These are phyloP conservation scores for Ramalina intermedia DNA, from an alignment of 495 filamentous ascomycete species.

Conservation along the genomic window DNA sequence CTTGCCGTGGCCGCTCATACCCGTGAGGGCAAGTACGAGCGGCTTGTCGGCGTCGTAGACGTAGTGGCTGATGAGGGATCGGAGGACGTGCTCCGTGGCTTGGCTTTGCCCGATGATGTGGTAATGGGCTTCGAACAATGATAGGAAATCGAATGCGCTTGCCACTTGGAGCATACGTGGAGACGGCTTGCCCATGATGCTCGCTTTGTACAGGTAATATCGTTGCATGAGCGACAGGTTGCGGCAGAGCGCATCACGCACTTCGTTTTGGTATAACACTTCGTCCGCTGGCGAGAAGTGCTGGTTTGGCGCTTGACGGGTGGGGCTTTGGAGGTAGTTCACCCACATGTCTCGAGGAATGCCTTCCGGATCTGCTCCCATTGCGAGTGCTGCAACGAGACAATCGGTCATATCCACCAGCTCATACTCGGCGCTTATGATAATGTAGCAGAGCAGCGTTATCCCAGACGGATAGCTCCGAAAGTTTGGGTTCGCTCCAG, in stretches of 20 bases:
- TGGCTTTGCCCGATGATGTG: constrained; percentile 31
- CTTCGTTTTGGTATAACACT: not conserved
- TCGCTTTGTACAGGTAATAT: constrained; percentile 29
- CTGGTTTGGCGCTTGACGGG: not conserved
- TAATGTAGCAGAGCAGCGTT: constrained; percentile 4
- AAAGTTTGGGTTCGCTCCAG: constrained; percentile 7
- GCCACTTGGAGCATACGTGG: constrained; percentile 24
- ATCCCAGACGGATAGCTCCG: not conserved
- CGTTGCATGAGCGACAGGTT: constrained; percentile 31
- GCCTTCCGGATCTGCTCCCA: constrained; percentile 8
- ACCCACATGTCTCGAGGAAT: constrained; percentile 14
- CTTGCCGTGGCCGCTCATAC: constrained; percentile 39
- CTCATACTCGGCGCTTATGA: constrained; percentile 9
- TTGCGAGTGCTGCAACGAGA: constrained; percentile 8
- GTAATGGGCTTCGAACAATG: constrained; percentile 28
- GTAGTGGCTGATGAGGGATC: constrained; percentile 21
- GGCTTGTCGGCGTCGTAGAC: constrained; percentile 3
- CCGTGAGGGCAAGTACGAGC: constrained; percentile 33
- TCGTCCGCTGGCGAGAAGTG: not conserved
- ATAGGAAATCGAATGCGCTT: constrained; percentile 14
- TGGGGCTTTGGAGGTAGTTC: constrained; percentile 4
- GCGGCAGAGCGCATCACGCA: constrained; percentile 15
- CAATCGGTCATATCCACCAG: constrained; percentile 6
- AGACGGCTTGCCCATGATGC: constrained; percentile 15
- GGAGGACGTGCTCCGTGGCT: constrained; percentile 22